These are phyloP conservation scores for Scorias spongiosa DNA, from an alignment of 2,329 filamentous ascomycete species.

Conservation along the genomic window DNA sequence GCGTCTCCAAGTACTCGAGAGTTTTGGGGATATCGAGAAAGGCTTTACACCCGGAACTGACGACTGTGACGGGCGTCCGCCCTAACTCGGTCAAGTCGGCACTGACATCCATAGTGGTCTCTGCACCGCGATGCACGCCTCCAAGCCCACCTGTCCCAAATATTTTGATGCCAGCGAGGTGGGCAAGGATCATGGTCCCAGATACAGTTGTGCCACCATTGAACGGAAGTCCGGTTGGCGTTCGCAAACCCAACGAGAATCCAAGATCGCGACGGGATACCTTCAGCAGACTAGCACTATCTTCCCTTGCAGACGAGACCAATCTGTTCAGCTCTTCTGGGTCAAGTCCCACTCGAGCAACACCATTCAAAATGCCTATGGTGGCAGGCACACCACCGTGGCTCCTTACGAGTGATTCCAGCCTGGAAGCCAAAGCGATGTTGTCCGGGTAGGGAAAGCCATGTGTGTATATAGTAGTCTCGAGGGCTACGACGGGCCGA, in stretches of 20 bases:
- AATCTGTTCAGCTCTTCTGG: constrained; percentile 60
- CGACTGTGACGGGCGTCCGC: constrained; percentile 71
- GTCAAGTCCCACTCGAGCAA: constrained; percentile 64
- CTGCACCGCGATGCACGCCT: constrained; percentile 80
- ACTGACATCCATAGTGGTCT: constrained; percentile 81
- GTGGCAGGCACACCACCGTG: constrained; percentile 81
- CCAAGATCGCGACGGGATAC: constrained; percentile 77
- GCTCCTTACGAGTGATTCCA: constrained; percentile 67
- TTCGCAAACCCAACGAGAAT: constrained; percentile 61
- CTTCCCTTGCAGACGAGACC: constrained; percentile 37
- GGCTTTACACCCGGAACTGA: constrained; percentile 86
- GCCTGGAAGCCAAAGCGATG: constrained; percentile 57
- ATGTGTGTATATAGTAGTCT: constrained; percentile 96
- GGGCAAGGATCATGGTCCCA: constrained; percentile 80
- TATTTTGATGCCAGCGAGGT: constrained; percentile 73
- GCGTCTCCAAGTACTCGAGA: constrained; percentile 61
- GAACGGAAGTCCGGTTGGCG: constrained; percentile 48
- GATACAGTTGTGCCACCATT: constrained; percentile 89
- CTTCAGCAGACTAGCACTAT: constrained; percentile 55
- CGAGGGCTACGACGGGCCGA: constrained; percentile 77
- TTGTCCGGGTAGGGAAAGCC: constrained; percentile 60
- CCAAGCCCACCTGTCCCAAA: constrained; percentile 93
- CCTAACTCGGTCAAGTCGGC: constrained; percentile 91
- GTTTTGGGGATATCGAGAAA: constrained; percentile 87
- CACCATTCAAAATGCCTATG: constrained; percentile 71